Percentiles rank a stretch among this genome's conserved stretches.
Evolutionary conservation across 441 rosid genomes (phyloP).

Genomic region (Gossypium gossypioides): DNA sequence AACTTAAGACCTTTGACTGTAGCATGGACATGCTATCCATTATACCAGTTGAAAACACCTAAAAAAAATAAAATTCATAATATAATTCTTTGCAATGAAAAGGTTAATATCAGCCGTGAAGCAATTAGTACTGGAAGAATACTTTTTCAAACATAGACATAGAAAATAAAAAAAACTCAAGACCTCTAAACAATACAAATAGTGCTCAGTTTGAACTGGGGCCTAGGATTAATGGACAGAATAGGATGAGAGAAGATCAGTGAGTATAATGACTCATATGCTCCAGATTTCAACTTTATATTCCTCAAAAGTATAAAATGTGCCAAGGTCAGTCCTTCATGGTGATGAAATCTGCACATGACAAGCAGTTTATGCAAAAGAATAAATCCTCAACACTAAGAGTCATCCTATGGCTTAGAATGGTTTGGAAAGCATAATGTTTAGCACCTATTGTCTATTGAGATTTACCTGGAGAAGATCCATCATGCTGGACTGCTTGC

Average conservation of each 20-base stretch:
- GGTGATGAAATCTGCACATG: background rate
- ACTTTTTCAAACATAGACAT: background rate
- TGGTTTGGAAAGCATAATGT: background rate
- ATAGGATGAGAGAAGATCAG: background rate
- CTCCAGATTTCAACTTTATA: background rate
- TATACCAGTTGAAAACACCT: constrained; percentile 65
- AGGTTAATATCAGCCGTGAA: background rate
- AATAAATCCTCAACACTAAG: background rate
- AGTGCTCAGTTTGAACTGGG: background rate
- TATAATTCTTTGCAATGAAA: background rate
- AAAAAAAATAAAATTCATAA: constrained; percentile 12
- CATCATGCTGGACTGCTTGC: constrained; percentile 55
- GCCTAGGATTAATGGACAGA: background rate
- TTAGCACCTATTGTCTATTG: background rate
- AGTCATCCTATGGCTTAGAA: background rate
- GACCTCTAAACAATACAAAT: background rate
- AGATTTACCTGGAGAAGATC: constrained; percentile 68
- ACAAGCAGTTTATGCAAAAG: constrained; percentile 7
- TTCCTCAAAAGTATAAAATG: background rate
- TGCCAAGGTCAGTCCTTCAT: background rate
- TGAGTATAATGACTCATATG: background rate
- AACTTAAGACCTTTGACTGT: constrained; percentile 59
- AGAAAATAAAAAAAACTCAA: background rate
- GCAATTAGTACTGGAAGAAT: background rate
- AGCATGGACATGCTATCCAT: constrained; percentile 53